Base-by-base conservation (phyloP, 805 yeast genomes). In the Saturnispora gosingensis region DNA sequence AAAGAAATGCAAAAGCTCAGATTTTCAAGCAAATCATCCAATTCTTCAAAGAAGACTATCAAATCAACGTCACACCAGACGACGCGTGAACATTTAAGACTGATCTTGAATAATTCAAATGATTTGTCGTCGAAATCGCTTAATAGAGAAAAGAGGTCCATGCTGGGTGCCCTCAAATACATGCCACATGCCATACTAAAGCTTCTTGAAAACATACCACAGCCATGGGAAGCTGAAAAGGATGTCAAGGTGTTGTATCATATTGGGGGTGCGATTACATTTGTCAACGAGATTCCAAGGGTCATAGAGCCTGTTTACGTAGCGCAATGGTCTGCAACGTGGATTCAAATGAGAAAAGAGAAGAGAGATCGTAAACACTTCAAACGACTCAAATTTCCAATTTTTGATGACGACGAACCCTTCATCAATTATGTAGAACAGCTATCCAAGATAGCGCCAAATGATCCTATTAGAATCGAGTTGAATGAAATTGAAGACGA, bases 321-420 rank as follows among this genome's bases (percentile, higher is more conserved):
- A 7, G 96, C 99, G 0, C 97, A 90, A 66, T 93, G 99, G 99
- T 90, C 96, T 1, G 75, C 95, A 1, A 76, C 81, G 72, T 93
- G 98, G 98, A 70, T 79, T 13, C 82, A 82, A 69, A 93, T 93
- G 99, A 78, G 97, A 60, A 75, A 91, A 46, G 98, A 93, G 63
- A 93, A 93, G 65, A 78, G 95, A 53, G 98, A 90, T 63, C 76
- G 98, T 58, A 72, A 81, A 34, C 95, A 87, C 63, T 91, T 93
- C 68, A 85, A 88, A 61, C 77, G 99, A 58, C 83, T 93, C 87
- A 76, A 88, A 52, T 86, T 93, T 58, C 99, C 99, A 1, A 90
- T 95, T 0, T 89, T 91, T 68, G 99, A 93, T 66, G 99, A 93
- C 63, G 99, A 93, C 66, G 98, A 91, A 65, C 97, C 97, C 0